phyloP scores from a whole-genome alignment of 116 monocot genomes.

The Trichopus zeylanicus region DNA sequence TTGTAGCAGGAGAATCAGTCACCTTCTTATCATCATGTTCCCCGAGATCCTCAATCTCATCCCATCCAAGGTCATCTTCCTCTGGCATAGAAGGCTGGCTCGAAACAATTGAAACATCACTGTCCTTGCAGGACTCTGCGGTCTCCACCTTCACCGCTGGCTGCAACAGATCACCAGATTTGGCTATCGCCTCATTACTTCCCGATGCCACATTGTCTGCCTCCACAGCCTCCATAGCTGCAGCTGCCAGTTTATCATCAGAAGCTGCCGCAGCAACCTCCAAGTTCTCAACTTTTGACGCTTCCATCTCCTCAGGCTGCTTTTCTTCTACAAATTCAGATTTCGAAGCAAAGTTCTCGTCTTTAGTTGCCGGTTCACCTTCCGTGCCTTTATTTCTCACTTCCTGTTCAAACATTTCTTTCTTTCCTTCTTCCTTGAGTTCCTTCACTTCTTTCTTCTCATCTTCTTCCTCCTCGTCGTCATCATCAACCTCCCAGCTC shows the following conservation, averaged over 20 bases:
- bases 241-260: constrained; percentile 1
- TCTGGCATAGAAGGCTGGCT: constrained; percentile 57
- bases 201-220: background rate
- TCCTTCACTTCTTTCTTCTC: constrained; percentile 6
- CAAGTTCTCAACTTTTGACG: constrained; percentile 14
- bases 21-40: constrained; percentile 62
- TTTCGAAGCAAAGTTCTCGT: no score
- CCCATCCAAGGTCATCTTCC: constrained; percentile 79
- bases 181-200: background rate
- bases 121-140: constrained; percentile 50
- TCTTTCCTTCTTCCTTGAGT: background rate
- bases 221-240: background rate
- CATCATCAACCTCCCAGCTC: constrained; percentile 62
- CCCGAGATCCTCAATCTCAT: constrained; percentile 91
- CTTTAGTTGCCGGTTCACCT: background rate
- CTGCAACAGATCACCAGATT: background rate
- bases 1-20: constrained; percentile 12
- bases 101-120: constrained; percentile 53
- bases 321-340: no score
- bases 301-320: background rate
- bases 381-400: constrained; percentile 3
- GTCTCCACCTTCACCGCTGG: constrained; percentile 23
- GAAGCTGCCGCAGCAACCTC: constrained; percentile 1
- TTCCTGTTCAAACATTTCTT: constrained; percentile 1
- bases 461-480: constrained; percentile 16